These are phyloP conservation scores for Chytriomyces sp. DNA, from an alignment of 192 early-diverging fungal genomes.

Conservation along the genomic window DNA sequence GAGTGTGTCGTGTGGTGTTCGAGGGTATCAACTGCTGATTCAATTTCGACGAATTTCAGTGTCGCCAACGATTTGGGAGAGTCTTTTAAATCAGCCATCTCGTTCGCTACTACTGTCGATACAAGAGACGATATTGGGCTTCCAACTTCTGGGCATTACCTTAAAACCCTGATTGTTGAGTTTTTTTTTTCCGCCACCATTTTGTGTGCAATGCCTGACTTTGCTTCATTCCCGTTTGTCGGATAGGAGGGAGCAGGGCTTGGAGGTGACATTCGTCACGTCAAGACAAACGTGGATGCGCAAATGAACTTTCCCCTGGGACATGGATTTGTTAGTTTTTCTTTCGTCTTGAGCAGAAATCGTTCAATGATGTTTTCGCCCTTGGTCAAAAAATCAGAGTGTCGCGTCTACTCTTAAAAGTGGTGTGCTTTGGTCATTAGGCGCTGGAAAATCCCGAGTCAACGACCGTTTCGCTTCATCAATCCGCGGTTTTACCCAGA, in stretches of 20 bases:
- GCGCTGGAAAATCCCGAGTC: conserved; percentile 55
- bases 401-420: conserved; percentile 52
- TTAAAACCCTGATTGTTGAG: conserved; percentile 19
- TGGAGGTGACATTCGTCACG: conserved; percentile 81
- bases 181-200: neutral
- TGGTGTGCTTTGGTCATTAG: conserved; percentile 72
- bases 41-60: conserved; percentile 22
- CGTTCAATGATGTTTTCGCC: conserved; percentile 14
- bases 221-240: neutral
- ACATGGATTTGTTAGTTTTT: neutral
- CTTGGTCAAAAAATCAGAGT: conserved; percentile 10
- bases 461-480: conserved; percentile 84
- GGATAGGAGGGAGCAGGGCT: conserved; percentile 67
- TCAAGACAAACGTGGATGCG: conserved; percentile 70
- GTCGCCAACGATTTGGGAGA: conserved; percentile 73
- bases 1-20: neutral
- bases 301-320: conserved; percentile 66
- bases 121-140: conserved; percentile 76
- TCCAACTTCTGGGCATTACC: conserved; percentile 70
- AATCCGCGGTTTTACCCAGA: conserved; percentile 85
- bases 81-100: conserved; percentile 81
- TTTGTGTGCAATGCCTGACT: neutral
- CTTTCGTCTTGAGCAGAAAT: conserved; percentile 10
- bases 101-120: conserved; percentile 71
- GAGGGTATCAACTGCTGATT: neutral